Evolutionary conservation across 1,284 basidiomycete genomes (phyloP).

Genomic region (Ganoderma lingzhi): DNA sequence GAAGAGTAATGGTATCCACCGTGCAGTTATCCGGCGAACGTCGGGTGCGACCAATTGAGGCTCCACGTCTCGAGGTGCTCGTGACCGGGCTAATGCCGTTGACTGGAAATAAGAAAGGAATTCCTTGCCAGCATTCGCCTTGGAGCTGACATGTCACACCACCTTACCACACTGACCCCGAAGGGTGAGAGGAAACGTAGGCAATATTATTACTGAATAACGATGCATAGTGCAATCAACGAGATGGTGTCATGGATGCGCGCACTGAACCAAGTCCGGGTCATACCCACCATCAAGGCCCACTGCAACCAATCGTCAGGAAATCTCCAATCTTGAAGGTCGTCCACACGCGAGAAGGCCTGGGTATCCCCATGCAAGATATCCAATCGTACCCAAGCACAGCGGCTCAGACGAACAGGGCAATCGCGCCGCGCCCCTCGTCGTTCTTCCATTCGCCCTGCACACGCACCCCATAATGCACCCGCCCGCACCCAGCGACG

Average conservation of each 20-base stretch:
- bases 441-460: constrained; percentile 60
- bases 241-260: neutral
- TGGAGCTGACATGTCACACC: neutral
- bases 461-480: constrained; percentile 64
- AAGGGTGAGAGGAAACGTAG: constrained; percentile 26
- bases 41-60: neutral
- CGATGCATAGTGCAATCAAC: neutral
- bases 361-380: constrained; percentile 2
- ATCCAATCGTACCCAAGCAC: neutral
- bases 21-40: neutral
- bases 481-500: constrained; percentile 58
- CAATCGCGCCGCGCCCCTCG: constrained; percentile 52
- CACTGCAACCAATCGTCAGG: neutral
- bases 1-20: neutral
- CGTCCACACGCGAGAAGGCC: neutral
- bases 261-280: neutral
- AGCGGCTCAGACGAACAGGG: constrained; percentile 50
- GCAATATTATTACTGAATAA: constrained; percentile 20
- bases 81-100: neutral
- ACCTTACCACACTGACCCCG: constrained; percentile 23
- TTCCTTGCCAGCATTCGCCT: neutral
- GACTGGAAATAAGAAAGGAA: neutral
- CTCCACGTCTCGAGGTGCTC: neutral
- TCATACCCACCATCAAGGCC: neutral
- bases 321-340: neutral